Percentiles rank a stretch among this genome's conserved stretches.
Evolutionary conservation across 2,329 filamentous ascomycete genomes (phyloP).

Genomic region (Phialophora macrospora): DNA sequence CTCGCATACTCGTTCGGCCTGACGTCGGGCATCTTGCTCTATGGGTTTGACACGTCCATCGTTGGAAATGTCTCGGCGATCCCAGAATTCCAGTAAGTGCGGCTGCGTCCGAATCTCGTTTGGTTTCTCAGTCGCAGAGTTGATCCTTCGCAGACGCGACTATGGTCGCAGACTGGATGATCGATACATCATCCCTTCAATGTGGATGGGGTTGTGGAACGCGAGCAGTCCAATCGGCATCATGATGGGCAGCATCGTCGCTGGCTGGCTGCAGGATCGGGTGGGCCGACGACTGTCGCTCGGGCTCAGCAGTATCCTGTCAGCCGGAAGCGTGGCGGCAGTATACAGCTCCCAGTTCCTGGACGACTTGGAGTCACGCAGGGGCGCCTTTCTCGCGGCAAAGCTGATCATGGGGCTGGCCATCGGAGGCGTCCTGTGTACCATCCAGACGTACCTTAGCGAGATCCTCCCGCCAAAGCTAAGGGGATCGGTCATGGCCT

Average conservation of each 20-base stretch:
- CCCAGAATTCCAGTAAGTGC: conserved; percentile 40
- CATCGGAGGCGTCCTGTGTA: conserved; percentile 53
- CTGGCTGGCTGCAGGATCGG: conserved; percentile 50
- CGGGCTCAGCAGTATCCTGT: conserved; percentile 46
- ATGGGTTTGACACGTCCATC: conserved; percentile 44
- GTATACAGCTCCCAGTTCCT: conserved; percentile 44
- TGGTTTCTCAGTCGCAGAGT: not conserved
- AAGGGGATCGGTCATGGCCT: conserved; percentile 55
- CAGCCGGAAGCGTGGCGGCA: conserved; percentile 47
- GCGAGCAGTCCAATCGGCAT: conserved; percentile 48
- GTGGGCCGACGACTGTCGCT: conserved; percentile 49
- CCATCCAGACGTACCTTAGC: conserved; percentile 56
- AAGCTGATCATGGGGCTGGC: conserved; percentile 55
- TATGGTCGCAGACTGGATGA: conserved; percentile 44
- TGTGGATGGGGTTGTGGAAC: conserved; percentile 55
- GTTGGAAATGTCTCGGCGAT: conserved; percentile 43
- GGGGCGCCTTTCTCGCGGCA: conserved; percentile 52
- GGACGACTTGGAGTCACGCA: conserved; percentile 40
- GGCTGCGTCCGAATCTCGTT: not conserved
- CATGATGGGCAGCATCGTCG: conserved; percentile 47
- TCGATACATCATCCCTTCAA: conserved; percentile 49
- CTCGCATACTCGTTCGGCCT: conserved; percentile 27
- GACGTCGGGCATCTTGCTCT: conserved; percentile 41
- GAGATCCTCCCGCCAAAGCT: conserved; percentile 56
- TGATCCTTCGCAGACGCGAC: conserved; percentile 34